Conservation (phyloP, 2,329 filamentous ascomycete genomes). For the Fusarium virguliforme region DNA sequence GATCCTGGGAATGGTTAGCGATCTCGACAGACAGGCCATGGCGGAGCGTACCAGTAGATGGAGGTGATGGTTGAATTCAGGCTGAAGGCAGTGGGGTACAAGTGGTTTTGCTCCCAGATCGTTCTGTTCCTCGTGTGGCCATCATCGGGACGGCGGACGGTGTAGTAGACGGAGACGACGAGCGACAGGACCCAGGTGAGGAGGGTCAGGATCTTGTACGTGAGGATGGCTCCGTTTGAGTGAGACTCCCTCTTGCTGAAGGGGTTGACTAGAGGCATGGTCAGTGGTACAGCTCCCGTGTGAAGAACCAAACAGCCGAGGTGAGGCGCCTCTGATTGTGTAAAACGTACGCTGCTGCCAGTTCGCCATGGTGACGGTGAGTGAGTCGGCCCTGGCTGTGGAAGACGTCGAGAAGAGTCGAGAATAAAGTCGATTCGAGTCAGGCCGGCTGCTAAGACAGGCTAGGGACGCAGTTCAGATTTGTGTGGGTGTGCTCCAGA, state of each 20-base stretch:
- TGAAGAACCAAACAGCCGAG: background rate
- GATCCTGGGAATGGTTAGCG: conserved; percentile 66
- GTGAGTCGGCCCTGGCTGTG: conserved; percentile 1
- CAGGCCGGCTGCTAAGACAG: conserved; percentile 1
- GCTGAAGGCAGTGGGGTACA: conserved; percentile 80
- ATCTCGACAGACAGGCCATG: background rate
- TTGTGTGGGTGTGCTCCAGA: conserved; percentile 22
- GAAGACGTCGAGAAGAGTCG: conserved; percentile 16
- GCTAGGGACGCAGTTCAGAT: conserved; percentile 7
- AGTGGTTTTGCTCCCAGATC: conserved; percentile 83
- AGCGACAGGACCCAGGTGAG: conserved; percentile 83
- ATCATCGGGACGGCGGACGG: conserved; percentile 75
- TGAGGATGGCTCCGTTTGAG: conserved; percentile 71
- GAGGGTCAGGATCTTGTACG: conserved; percentile 83
- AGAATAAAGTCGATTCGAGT: conserved; percentile 16
- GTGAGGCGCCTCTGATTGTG: background rate
- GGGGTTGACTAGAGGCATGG: conserved; percentile 74
- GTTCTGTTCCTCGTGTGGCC: conserved; percentile 71
- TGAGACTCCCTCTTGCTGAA: conserved; percentile 81
- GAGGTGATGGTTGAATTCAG: conserved; percentile 76
- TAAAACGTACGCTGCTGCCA: conserved; percentile 51
- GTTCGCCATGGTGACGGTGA: conserved; percentile 50
- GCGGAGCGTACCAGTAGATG: conserved; percentile 79
- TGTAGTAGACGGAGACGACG: conserved; percentile 82
- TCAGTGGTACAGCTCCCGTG: conserved; percentile 26